Evolutionary conservation across 2,329 filamentous ascomycete genomes (phyloP), one percentile per base, ranked within the genome.

Genomic region (Aureobasidium sp.): DNA sequence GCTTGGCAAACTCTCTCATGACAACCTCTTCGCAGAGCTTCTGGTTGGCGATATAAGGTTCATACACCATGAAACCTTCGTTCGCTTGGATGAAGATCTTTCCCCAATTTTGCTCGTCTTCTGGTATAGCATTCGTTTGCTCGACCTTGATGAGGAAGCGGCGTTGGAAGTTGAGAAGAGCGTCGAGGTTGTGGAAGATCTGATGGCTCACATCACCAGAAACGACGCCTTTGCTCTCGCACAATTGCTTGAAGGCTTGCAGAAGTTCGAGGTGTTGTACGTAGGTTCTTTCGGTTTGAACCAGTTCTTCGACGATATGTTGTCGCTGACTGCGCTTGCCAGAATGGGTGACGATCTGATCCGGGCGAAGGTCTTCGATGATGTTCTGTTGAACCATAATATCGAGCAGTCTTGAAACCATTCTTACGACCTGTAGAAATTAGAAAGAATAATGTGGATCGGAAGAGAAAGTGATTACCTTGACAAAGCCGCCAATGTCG

Each of bases 31-130:
- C 91, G 61, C 93, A 95, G 70, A 90, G 92, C 66, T 90, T 86
- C 75, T 96, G 93, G 70, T 99, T 99, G 35, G 94, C 90, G 67
- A 97, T 97, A 69, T 97, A 99, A 1, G 92, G 92, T 69, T 96
- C 90, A 72, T 99, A 99, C 62, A 96, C 92, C 64, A 87, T 85
- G 73, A 99, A 96, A 0, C 86, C 84, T 62, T 94, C 89, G 71
- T 94, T 90, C 70, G 93, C 91, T 15, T 85, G 79, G 15, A 88
- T 82, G 70, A 97, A 97, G 0, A 95, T 84, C n/a, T 85, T 81
- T n/a, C 94, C 94, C 94, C 94, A 99, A 71, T 93, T 88, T 72
- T 99, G 94, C 63, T 84, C 80, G 4, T 81, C 76, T 63, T 87
- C 81, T 0, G 89, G 82, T 75, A 90, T 84, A 3, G 89, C 91